Evolutionary conservation across 768 basidiomycete genomes (phyloP).

Genomic region (Exsudoporus frostii): DNA sequence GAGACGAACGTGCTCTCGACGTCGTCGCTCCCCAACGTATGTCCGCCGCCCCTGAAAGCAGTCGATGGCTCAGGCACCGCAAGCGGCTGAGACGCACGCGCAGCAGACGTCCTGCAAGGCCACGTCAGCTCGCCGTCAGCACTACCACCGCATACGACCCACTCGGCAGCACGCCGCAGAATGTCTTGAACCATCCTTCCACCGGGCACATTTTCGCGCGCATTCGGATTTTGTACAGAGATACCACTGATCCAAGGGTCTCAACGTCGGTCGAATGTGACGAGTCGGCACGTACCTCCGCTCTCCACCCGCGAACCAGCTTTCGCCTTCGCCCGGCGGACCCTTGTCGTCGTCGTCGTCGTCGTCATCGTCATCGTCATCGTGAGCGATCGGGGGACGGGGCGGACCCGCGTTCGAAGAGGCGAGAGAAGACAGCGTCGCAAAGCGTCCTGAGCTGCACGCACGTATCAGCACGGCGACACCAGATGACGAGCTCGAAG

Average conservation of each 20-base stretch:
- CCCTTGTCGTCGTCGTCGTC: conserved; percentile 56
- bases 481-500: neutral
- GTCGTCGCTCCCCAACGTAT: conserved; percentile 90
- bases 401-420: conserved; percentile 17
- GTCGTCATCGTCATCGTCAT: conserved; percentile 40
- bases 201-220: conserved; percentile 42
- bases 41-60: conserved; percentile 69
- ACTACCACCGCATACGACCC: conserved; percentile 23
- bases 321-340: conserved; percentile 43
- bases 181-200: conserved; percentile 67
- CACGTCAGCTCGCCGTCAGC: neutral
- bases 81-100: conserved; percentile 14
- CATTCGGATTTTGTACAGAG: conserved; percentile 81
- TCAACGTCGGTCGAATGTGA: neutral
- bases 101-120: conserved; percentile 16
- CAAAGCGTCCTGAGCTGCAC: conserved; percentile 31
- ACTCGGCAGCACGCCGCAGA: conserved; percentile 80
- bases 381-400: conserved; percentile 15
- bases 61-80: conserved; percentile 17
- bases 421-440: conserved; percentile 35
- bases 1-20: conserved; percentile 72
- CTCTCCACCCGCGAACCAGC: conserved; percentile 94
- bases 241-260: conserved; percentile 59
- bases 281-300: conserved; percentile 60
- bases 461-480: neutral